Conservation (phyloP, 164 flowering plant species). For the Tetrastigma voinierianum region DNA sequence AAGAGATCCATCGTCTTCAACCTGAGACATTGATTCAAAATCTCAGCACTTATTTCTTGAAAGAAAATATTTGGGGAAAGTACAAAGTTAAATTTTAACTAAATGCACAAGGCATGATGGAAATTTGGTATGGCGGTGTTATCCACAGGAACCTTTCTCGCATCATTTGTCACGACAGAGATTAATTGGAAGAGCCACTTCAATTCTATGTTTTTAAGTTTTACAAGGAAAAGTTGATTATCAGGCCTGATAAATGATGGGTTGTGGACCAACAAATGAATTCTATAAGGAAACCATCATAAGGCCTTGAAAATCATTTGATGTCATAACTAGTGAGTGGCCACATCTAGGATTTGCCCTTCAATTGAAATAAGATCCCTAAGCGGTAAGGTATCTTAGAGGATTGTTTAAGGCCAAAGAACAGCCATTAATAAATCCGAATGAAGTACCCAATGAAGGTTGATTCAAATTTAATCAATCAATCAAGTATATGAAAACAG, state of each 20-base stretch:
- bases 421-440: too few relatives aligned
- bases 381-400: too few relatives aligned
- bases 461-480: too few relatives aligned
- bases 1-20: conserved; percentile 90
- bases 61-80: neutral
- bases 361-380: too few relatives aligned
- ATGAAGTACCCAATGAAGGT: too few relatives aligned
- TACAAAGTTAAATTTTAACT: neutral
- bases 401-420: too few relatives aligned
- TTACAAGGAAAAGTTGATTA: neutral
- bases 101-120: neutral
- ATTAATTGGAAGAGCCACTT: neutral
- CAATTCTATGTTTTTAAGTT: too few relatives aligned
- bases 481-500: too few relatives aligned
- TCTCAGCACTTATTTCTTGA: neutral
- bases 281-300: neutral
- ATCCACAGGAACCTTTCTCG: neutral
- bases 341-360: neutral
- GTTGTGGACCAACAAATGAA: neutral
- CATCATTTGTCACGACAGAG: neutral
- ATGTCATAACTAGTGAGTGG: neutral
- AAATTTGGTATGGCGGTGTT: neutral
- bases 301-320: neutral
- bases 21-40: conserved; percentile 32
- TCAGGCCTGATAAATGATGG: neutral